Conservation (phyloP, 2,329 filamentous ascomycete genomes). For the Fusarium phyllophilum region DNA sequence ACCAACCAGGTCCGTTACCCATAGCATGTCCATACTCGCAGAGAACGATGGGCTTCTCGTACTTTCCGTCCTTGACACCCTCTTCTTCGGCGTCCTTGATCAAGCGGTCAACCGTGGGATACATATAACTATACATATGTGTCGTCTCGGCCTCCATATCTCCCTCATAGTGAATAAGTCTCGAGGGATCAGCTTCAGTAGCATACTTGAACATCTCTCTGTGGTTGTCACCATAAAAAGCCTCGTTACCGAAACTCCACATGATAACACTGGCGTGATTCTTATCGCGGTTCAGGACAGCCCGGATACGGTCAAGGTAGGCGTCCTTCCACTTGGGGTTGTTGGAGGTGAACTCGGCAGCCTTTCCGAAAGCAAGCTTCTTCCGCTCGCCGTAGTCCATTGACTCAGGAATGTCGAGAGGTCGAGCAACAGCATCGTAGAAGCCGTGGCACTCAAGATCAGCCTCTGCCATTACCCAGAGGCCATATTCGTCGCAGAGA, state of each 20-base stretch:
- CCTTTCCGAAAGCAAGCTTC: constrained; percentile 62
- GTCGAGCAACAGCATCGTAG: constrained; percentile 60
- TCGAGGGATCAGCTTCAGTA: constrained; percentile 65
- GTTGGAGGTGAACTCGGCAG: constrained; percentile 68
- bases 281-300: constrained; percentile 75
- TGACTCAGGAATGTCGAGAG: constrained; percentile 62
- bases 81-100: constrained; percentile 56
- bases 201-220: constrained; percentile 73
- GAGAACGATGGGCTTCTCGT: constrained; percentile 67
- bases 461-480: constrained; percentile 67
- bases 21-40: constrained; percentile 72
- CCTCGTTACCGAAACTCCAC: constrained; percentile 79
- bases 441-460: constrained; percentile 66
- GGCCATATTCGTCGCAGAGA: constrained; percentile 71
- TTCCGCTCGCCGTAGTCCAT: constrained; percentile 71
- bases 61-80: constrained; percentile 57
- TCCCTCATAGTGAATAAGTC: constrained; percentile 74
- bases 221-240: constrained; percentile 76
- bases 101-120: constrained; percentile 64
- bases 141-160: constrained; percentile 67
- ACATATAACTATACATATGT: constrained; percentile 77
- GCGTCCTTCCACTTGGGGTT: constrained; percentile 70
- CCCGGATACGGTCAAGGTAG: constrained; percentile 73
- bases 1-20: constrained; percentile 77
- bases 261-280: constrained; percentile 77